Conservation (phyloP, 768 basidiomycete species). For the Panaeolus cyanescens region DNA sequence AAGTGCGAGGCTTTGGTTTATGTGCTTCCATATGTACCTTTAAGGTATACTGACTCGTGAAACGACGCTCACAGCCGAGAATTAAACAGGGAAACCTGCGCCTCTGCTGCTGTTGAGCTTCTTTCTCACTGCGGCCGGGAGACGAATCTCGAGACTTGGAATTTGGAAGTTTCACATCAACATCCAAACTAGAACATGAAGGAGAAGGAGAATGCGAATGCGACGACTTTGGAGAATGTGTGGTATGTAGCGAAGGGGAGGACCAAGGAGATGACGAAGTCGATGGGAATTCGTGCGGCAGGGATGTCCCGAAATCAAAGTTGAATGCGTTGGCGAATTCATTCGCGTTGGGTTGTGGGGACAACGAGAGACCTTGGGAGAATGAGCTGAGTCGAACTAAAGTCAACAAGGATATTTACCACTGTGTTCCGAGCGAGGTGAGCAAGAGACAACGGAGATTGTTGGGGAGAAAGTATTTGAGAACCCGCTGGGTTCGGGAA, state of each 20-base stretch:
- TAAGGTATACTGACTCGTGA: slow-evolving; percentile 56
- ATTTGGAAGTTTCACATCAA: slow-evolving; percentile 11
- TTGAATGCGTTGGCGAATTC: slow-evolving; percentile 34
- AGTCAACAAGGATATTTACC: slow-evolving; percentile 18
- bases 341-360: slow-evolving; percentile 32
- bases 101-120: slow-evolving; percentile 29
- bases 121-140: slow-evolving; percentile 32
- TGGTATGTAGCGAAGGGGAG: slow-evolving; percentile 7
- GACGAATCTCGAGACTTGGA: slow-evolving; percentile 33
- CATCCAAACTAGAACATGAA: slow-evolving; percentile 27
- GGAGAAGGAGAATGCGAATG: slow-evolving; percentile 25
- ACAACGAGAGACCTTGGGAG: slow-evolving; percentile 21
- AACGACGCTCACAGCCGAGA: slow-evolving; percentile 47
- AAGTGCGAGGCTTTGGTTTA: slow-evolving; percentile 48
- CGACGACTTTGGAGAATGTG: slow-evolving; percentile 17
- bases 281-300: slow-evolving; percentile 23
- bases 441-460: slow-evolving; percentile 29
- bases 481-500: slow-evolving; percentile 18
- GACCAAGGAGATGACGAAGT: slow-evolving; percentile 19
- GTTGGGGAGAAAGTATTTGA: slow-evolving; percentile 28
- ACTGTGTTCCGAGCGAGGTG: slow-evolving; percentile 34
- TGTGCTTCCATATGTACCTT: slow-evolving; percentile 59
- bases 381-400: slow-evolving; percentile 5
- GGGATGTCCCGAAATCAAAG: slow-evolving; percentile 30
- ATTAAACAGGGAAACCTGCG: slow-evolving; percentile 51